A percentile compares a stretch with the other conserved stretches of the same genome.
These are phyloP conservation scores for Rhamnella rubrinervis DNA, from an alignment of 331 rosid species.

Conservation along the genomic window DNA sequence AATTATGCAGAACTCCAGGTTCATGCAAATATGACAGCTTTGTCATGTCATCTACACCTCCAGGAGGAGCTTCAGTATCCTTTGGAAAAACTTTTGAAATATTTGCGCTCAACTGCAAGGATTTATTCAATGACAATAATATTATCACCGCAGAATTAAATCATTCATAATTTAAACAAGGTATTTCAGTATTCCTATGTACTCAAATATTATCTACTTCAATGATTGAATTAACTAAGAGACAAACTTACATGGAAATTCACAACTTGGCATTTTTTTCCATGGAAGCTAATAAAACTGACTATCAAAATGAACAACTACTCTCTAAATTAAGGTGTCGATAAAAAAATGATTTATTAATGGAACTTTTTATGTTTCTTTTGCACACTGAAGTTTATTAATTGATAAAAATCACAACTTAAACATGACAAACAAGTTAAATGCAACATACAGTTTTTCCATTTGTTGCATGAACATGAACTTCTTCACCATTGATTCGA, in stretches of 20 bases:
- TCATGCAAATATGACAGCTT: conserved; percentile 94
- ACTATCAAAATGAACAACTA: no score
- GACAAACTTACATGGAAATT: background rate
- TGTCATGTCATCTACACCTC: conserved; percentile 99
- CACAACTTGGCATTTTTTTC: background rate
- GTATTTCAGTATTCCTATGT: background rate
- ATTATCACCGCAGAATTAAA: conserved; percentile 7
- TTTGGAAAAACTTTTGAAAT: conserved; percentile 87
- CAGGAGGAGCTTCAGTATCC: conserved; percentile 97
- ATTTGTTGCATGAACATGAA: conserved; percentile 53
- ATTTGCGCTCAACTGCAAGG: conserved; percentile 63
- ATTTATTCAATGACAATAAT: conserved; percentile 28
- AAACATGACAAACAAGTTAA: conserved; percentile 10
- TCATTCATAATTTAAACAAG: background rate
- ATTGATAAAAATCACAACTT: background rate
- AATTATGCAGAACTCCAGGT: conserved; percentile 92
- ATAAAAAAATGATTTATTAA: background rate
- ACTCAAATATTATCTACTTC: background rate
- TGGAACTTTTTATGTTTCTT: background rate
- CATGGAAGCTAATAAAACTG: background rate
- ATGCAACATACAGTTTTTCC: conserved; percentile 71
- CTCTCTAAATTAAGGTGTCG: no score
- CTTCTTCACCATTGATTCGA: conserved; percentile 77
- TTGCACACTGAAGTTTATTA: conserved; percentile 5
- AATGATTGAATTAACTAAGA: background rate